These are phyloP conservation scores for Hippophae rhamnoides DNA, from an alignment of 306 rosid species.

Conservation along the genomic window DNA sequence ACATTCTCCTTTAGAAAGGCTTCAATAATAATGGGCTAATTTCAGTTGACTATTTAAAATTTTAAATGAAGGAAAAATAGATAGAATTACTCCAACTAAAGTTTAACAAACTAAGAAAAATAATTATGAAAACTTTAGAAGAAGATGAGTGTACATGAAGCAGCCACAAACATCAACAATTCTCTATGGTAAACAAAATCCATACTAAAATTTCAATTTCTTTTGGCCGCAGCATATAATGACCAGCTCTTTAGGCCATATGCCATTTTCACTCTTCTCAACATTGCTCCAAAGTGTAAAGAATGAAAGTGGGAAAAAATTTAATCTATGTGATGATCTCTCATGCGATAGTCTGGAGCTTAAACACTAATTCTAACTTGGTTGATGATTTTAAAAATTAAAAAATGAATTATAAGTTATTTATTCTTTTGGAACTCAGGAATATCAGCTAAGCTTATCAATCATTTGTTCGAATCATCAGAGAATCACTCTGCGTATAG, in stretches of 20 bases:
- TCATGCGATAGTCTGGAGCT: conserved; percentile 1
- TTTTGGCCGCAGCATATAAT: conserved; percentile 19
- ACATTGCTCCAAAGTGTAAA: conserved; percentile 24
- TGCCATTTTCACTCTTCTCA: conserved; percentile 20
- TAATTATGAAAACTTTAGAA: too few relatives aligned
- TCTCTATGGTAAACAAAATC: neutral
- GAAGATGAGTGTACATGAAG: too few relatives aligned
- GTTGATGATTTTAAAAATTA: conserved; percentile 1
- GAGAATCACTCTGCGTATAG: conserved; percentile 33
- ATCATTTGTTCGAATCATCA: conserved; percentile 28
- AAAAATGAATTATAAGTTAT: neutral
- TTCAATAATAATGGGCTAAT: too few relatives aligned
- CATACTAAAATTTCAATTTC: conserved; percentile 5
- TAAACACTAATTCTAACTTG: conserved; percentile 3
- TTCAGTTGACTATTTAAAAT: too few relatives aligned
- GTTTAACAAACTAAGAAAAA: too few relatives aligned
- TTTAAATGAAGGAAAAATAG: too few relatives aligned
- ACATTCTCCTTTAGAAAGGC: too few relatives aligned
- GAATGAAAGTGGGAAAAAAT: conserved; percentile 21
- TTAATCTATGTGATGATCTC: conserved; percentile 8
- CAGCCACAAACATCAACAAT: too few relatives aligned
- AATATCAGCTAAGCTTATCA: conserved; percentile 37
- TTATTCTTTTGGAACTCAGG: conserved; percentile 6
- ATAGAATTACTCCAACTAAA: too few relatives aligned
- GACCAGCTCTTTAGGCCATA: conserved; percentile 24